A percentile compares a stretch with the other conserved stretches of the same genome.
Evolutionary conservation across 768 basidiomycete species (phyloP).

Genomic region (Xerocomellus dryophilus): DNA sequence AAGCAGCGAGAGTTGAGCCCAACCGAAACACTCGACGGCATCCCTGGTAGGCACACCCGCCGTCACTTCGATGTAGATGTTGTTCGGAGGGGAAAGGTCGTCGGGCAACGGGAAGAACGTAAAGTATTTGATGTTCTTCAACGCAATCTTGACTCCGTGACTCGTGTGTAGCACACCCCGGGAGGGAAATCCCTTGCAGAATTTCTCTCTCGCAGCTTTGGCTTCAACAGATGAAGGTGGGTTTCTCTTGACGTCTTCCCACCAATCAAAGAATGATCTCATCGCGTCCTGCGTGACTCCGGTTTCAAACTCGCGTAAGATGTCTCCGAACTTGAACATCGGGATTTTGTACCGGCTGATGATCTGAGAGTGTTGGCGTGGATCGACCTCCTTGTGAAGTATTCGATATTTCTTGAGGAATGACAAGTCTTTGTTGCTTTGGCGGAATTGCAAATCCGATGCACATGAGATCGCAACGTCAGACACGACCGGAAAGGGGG

Average conservation of each 20-base stretch:
- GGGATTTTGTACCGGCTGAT: constrained; percentile 9
- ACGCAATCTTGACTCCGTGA: constrained; percentile 23
- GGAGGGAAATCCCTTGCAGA: constrained; percentile 46
- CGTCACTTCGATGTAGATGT: constrained; percentile 66
- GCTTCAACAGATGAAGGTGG: background rate
- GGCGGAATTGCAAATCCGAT: constrained; percentile 6
- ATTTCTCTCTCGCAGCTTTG: background rate
- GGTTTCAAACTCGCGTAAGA: constrained; percentile 8
- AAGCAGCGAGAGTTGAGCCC: constrained; percentile 66
- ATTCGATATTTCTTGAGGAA: constrained; percentile 6
- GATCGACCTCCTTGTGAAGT: constrained; percentile 3
- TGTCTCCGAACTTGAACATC: background rate
- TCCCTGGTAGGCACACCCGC: constrained; percentile 46
- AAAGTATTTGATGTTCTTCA: constrained; percentile 58
- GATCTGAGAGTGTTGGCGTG: constrained; percentile 3
- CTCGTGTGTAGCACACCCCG: constrained; percentile 12
- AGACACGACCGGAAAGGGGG: constrained; percentile 16
- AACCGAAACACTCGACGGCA: constrained; percentile 53
- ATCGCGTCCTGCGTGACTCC: constrained; percentile 8
- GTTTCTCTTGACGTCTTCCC: background rate
- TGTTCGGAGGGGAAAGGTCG: constrained; percentile 70
- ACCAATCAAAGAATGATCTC: constrained; percentile 13
- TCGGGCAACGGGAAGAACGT: constrained; percentile 59
- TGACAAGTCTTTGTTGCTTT: background rate
- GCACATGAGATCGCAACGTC: constrained; percentile 1